These are phyloP conservation scores for Pleurotus giganteus DNA, from an alignment of 768 basidiomycete genomes.

Conservation along the genomic window DNA sequence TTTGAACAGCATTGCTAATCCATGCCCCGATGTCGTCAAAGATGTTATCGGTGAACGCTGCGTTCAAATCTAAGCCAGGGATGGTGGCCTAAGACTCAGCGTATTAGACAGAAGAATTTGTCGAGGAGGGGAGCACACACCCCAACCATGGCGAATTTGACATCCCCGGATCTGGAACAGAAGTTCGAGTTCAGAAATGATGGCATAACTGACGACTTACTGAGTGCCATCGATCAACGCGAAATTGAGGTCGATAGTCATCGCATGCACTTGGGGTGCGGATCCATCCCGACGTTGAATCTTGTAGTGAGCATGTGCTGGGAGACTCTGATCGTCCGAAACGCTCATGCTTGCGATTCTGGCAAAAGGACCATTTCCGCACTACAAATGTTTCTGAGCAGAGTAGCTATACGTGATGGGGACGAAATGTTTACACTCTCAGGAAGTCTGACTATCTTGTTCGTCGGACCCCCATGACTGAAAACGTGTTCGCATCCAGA, in stretches of 20 bases:
- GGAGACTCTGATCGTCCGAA: slow-evolving; percentile 35
- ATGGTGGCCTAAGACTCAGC: not conserved
- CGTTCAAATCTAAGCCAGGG: slow-evolving; percentile 1
- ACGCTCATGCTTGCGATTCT: slow-evolving; percentile 32
- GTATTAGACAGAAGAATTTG: not conserved
- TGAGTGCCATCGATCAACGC: slow-evolving; percentile 18
- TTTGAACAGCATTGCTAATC: not conserved
- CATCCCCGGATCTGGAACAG: not conserved
- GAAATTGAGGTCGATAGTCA: slow-evolving; percentile 36
- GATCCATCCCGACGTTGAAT: slow-evolving; percentile 24
- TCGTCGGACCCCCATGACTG: slow-evolving; percentile 34
- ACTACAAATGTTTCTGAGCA: slow-evolving; percentile 2
- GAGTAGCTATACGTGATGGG: not conserved
- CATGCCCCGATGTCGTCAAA: not conserved
- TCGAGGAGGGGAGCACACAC: not conserved
- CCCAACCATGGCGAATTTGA: slow-evolving; percentile 4
- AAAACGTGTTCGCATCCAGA: slow-evolving; percentile 40
- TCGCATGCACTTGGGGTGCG: slow-evolving; percentile 26
- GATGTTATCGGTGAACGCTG: not conserved
- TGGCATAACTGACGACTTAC: slow-evolving; percentile 4
- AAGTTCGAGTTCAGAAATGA: not conserved
- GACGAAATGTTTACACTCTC: slow-evolving; percentile 35
- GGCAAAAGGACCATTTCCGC: slow-evolving; percentile 18
- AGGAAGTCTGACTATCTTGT: slow-evolving; percentile 52
- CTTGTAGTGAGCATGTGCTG: slow-evolving; percentile 18